Conservation (phyloP, 2,329 filamentous ascomycete genomes). For the Fusarium humuli region DNA sequence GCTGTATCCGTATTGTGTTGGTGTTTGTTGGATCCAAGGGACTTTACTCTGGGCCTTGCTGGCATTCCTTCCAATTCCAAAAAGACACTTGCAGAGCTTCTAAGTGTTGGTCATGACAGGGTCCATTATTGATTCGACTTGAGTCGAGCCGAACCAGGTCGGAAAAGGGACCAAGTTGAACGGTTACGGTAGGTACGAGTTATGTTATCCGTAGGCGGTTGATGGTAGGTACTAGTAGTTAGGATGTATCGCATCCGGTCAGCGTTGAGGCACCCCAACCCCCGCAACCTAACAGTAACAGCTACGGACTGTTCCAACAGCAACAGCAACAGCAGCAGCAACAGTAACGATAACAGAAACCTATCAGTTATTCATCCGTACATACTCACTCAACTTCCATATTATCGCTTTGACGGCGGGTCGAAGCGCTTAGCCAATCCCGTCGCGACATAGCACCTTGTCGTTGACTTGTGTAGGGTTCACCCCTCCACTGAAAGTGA, state of each 20-base stretch:
- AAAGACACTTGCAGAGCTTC: neutral
- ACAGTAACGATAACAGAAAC: neutral
- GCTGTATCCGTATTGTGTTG: neutral
- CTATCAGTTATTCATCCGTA: slow-evolving; percentile 4
- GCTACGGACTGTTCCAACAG: neutral
- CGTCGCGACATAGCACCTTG: slow-evolving; percentile 6
- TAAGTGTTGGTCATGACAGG: neutral
- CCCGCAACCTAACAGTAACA: neutral
- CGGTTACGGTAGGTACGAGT: neutral
- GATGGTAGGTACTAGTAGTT: neutral
- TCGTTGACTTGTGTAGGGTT: neutral
- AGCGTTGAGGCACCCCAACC: slow-evolving; percentile 35
- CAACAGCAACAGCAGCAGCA: neutral
- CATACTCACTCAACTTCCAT: slow-evolving; percentile 3
- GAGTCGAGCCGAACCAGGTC: neutral
- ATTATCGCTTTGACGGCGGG: slow-evolving; percentile 38
- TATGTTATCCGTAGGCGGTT: neutral
- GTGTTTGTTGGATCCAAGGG: neutral
- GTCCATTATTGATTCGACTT: neutral
- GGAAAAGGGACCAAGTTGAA: neutral
- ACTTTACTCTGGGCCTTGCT: slow-evolving; percentile 10
- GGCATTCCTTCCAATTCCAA: slow-evolving; percentile 7
- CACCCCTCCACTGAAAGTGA: slow-evolving; percentile 11
- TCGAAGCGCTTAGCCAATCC: slow-evolving; percentile 30
- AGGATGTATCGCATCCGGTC: slow-evolving; percentile 41